Percentiles rank a stretch among this genome's conserved stretches.
Conservation (phyloP, 208 protist species). For the Leishmania gerbilli region DNA sequence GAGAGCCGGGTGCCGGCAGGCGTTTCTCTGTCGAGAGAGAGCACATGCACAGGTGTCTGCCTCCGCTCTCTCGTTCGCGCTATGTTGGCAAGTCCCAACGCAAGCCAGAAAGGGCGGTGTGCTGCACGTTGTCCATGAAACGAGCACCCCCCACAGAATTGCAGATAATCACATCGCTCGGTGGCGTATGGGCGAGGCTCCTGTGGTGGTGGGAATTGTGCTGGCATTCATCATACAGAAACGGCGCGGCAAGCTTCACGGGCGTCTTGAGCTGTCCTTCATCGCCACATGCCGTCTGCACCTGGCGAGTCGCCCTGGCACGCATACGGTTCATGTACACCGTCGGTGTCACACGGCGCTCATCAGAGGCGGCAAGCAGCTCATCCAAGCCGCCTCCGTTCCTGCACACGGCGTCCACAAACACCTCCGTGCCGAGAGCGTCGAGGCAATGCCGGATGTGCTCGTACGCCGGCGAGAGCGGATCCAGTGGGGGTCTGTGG, state of each 20-base stretch:
- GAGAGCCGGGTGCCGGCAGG: neutral
- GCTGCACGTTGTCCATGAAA: neutral
- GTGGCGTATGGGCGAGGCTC: neutral
- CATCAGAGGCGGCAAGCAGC: slow-evolving; percentile 61
- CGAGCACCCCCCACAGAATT: neutral
- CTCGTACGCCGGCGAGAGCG: too few relatives aligned
- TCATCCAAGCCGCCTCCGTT: slow-evolving; percentile 28
- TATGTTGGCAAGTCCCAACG: neutral
- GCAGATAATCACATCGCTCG: neutral
- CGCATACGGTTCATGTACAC: too few relatives aligned
- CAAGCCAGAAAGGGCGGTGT: neutral
- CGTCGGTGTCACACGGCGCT: slow-evolving; percentile 12
- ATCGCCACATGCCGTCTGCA: neutral
- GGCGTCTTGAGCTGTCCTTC: neutral
- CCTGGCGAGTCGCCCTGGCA: too few relatives aligned
- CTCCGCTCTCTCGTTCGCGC: neutral
- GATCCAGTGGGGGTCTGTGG: neutral
- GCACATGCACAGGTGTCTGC: neutral
- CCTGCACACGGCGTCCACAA: neutral
- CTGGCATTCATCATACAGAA: neutral
- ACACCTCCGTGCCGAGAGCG: neutral
- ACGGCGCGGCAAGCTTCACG: neutral
- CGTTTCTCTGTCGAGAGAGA: neutral
- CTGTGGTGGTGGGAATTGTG: neutral
- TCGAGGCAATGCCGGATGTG: neutral